phyloP scores from a whole-genome alignment of 2,329 filamentous ascomycete species.

The Thermochaetoides dissita region DNA sequence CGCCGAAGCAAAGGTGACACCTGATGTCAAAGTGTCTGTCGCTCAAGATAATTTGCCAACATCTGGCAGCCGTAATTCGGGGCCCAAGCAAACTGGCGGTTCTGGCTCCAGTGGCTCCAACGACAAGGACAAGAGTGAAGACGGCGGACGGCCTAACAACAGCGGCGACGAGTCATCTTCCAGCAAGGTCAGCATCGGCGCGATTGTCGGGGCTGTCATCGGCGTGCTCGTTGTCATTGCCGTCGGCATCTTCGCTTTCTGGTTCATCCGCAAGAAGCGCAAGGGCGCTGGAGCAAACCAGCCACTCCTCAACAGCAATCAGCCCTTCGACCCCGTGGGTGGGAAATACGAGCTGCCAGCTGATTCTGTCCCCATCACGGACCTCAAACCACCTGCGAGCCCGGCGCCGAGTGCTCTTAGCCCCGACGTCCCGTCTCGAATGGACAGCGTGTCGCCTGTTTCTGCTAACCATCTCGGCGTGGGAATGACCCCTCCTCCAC shows the following conservation, averaged over 20 bases:
- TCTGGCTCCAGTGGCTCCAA: conserved; percentile 8
- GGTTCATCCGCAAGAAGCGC: conserved; percentile 14
- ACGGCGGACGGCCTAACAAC: conserved; percentile 14
- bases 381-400: conserved; percentile 16
- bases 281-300: conserved; percentile 6
- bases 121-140: neutral
- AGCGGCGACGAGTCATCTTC: neutral
- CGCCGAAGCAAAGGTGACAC: conserved; percentile 26
- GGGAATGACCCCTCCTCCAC: conserved; percentile 1
- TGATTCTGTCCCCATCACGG: conserved; percentile 8
- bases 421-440: conserved; percentile 9
- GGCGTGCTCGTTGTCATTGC: conserved; percentile 20
- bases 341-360: conserved; percentile 18
- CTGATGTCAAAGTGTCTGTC: conserved; percentile 10
- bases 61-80: neutral
- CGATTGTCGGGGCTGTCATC: conserved; percentile 21
- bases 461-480: conserved; percentile 6
- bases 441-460: conserved; percentile 16
- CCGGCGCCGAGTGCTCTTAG: conserved; percentile 19
- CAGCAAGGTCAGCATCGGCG: conserved; percentile 21
- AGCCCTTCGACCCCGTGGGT: conserved; percentile 4
- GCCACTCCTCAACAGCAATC: conserved; percentile 1
- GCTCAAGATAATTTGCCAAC: too few species aligned
- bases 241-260: conserved; percentile 24
- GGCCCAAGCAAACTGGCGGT: conserved; percentile 4